Evolutionary conservation across 2,329 filamentous ascomycete genomes (phyloP).

Genomic region (Claviceps pazoutovae): DNA sequence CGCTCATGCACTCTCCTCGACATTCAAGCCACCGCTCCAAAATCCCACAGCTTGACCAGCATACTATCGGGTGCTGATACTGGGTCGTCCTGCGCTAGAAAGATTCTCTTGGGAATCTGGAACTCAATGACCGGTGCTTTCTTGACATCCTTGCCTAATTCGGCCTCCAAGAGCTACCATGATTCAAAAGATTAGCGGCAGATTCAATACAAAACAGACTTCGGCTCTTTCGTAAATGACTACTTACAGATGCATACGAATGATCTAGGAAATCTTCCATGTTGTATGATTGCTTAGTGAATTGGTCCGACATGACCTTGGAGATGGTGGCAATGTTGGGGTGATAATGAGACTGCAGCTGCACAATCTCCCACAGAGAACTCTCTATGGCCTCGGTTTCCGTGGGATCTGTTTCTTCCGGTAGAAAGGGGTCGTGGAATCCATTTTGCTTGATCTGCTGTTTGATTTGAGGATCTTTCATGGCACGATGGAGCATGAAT

Average conservation of each 20-base stretch:
- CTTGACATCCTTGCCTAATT: slow-evolving; percentile 70
- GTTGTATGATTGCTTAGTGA: slow-evolving; percentile 89
- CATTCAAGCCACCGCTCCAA: slow-evolving; percentile 18
- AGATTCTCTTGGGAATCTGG: slow-evolving; percentile 80
- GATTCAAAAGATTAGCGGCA: neutral
- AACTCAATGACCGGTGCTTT: slow-evolving; percentile 84
- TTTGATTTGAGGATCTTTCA: slow-evolving; percentile 42
- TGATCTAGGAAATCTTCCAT: slow-evolving; percentile 97
- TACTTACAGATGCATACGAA: slow-evolving; percentile 68
- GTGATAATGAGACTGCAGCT: slow-evolving; percentile 85
- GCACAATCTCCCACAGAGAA: slow-evolving; percentile 87
- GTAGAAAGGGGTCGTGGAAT: slow-evolving; percentile 59
- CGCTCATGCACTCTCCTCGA: neutral
- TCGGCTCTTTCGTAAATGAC: neutral
- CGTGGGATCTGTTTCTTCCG: slow-evolving; percentile 67
- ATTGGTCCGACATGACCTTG: slow-evolving; percentile 90
- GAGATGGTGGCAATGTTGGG: slow-evolving; percentile 91
- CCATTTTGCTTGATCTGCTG: slow-evolving; percentile 46
- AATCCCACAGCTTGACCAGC: slow-evolving; percentile 48
- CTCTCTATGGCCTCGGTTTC: slow-evolving; percentile 79
- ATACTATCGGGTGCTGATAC: slow-evolving; percentile 38
- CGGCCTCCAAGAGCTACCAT: slow-evolving; percentile 62
- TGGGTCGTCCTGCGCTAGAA: slow-evolving; percentile 38
- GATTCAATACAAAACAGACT: no score
- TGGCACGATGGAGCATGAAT: slow-evolving; percentile 84